phyloP scores from a whole-genome alignment of 441 rosid species.

The Gossypium davidsonii region DNA sequence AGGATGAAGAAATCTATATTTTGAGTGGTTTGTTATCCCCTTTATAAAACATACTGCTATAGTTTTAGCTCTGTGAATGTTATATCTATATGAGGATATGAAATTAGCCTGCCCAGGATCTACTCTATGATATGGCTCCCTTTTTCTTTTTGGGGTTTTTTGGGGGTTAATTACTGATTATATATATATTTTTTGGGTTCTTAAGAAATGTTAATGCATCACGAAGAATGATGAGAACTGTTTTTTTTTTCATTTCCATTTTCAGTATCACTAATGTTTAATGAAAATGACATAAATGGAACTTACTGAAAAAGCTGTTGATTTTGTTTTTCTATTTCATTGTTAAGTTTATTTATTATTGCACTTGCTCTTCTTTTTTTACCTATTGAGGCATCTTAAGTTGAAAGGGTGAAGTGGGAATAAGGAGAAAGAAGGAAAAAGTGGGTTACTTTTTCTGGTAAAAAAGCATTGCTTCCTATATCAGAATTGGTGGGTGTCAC shows the following conservation, averaged over 20 bases:
- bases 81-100: neutral
- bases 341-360: neutral
- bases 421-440: neutral
- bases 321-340: neutral
- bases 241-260: neutral
- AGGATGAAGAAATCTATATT: neutral
- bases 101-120: neutral
- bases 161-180: neutral
- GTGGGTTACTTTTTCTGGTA: neutral
- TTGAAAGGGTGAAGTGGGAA: neutral
- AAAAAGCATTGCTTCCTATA: neutral
- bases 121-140: slow-evolving; percentile 23
- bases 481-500: neutral
- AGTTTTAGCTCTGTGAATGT: slow-evolving; percentile 12
- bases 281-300: neutral
- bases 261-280: neutral
- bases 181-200: too few species aligned
- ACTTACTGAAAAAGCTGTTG: neutral
- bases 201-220: neutral
- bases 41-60: neutral
- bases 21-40: neutral
- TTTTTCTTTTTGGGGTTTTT: neutral
- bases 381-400: neutral
- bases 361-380: neutral
- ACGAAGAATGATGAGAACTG: neutral